Evolutionary conservation across 805 yeast genomes (phyloP), one percentile per base, ranked within the genome.

Genomic region (Barnettozyma pratensis): DNA sequence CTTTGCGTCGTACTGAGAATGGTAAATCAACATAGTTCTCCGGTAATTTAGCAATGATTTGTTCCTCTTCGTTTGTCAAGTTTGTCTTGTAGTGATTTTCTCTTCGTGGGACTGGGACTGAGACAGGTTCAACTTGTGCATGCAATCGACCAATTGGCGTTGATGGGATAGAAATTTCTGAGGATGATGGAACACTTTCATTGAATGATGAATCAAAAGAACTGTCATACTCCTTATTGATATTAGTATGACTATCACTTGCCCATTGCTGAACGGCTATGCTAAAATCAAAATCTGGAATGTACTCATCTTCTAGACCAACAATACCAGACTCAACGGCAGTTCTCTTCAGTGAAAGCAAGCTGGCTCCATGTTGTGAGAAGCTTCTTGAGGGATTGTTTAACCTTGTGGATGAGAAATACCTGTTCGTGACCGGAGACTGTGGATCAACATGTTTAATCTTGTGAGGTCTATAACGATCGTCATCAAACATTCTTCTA

Each of bases 301-400:
- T 75, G 57, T 85, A 86, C 59, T 87, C 94, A 61, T 85, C 92
- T 57, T 81, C 85, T 54, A 85, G 68, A 1, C 88, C 90, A 35
- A 32, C 47, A 11, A 41, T 26, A 3, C 45, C 41, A 5, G 37
- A 12, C 7, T 40, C 26, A 34, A 30, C 35, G 5, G 35, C 28
- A 25, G 44, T 39, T 47, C 52, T 35, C 41, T 40, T 44, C 42
- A 43, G 27, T 0, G 47, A 40, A 10, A 44, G 44, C 39, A 46
- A 12, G n/a, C 39, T 48, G 26, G 55, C n/a, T 49, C 56, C 45
- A 64, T 37, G 14, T 29, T 47, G 47, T 7, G 58, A 44, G 26
- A 48, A 44, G 11, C 54, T 51, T 47, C 49, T 57, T n/a, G 52
- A 31, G 7, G 54, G 38, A 8, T 12, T 19, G 28, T 30, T 39